Conservation (phyloP, 2,329 filamentous ascomycete species). For the Pseudocercospora fuligena region DNA sequence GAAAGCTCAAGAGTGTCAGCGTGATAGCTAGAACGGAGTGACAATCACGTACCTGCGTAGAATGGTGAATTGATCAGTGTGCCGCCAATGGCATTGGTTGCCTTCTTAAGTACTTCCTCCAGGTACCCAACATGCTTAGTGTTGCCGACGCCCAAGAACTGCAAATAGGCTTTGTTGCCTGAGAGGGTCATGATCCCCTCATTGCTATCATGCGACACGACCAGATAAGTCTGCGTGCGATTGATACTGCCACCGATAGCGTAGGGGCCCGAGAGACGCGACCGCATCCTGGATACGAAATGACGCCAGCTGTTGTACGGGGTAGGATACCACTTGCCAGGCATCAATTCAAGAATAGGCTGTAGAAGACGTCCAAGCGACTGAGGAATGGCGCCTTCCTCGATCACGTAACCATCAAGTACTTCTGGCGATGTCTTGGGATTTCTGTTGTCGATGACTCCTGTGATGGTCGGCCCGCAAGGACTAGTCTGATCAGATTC, state of each 20-base stretch:
- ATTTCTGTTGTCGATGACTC: constrained; percentile 8
- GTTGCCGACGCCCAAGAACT: constrained; percentile 61
- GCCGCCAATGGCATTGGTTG: constrained; percentile 64
- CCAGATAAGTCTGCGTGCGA: constrained; percentile 61
- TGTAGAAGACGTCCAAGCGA: not conserved
- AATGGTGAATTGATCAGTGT: constrained; percentile 39
- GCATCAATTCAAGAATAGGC: not conserved
- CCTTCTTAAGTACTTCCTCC: constrained; percentile 56
- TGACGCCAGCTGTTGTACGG: not conserved
- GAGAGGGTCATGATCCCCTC: constrained; percentile 65
- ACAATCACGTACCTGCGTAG: not conserved
- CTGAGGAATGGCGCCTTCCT: constrained; percentile 1
- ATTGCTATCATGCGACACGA: constrained; percentile 70
- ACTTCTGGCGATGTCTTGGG: not conserved
- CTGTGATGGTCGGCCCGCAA: constrained; percentile 9
- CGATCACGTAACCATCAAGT: constrained; percentile 9
- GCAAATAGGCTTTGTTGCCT: constrained; percentile 63
- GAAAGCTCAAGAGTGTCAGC: constrained; percentile 39
- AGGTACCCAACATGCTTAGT: not conserved
- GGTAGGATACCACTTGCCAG: constrained; percentile 44
- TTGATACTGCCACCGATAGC: not conserved
- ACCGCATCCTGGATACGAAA: not conserved
- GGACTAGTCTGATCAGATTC: not conserved
- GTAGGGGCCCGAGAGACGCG: not conserved
- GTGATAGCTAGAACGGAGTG: no score